Conservation (phyloP, 2,329 filamentous ascomycete species). For the Mycosphaerella arachidis region DNA sequence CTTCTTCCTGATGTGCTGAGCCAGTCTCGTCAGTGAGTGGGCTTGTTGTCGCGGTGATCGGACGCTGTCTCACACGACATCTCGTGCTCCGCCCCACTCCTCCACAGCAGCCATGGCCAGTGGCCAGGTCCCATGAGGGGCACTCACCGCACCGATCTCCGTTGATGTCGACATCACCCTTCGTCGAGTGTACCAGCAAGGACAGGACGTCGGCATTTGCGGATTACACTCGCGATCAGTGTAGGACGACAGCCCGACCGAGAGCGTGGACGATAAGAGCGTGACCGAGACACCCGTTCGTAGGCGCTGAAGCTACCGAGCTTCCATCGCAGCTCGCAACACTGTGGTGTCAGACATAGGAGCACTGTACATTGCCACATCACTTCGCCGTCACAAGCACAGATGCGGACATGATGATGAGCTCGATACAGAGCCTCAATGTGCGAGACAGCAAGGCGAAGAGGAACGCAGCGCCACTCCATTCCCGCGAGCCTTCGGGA, state of each 20-base stretch:
- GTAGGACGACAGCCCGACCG: not conserved
- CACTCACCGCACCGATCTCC: not conserved
- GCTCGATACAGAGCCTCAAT: not conserved
- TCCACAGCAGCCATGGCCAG: not conserved
- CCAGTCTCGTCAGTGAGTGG: not conserved
- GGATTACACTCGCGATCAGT: not conserved
- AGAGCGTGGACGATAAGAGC: not conserved
- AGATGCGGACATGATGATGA: constrained; percentile 1
- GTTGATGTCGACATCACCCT: not conserved
- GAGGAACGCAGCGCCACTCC: not conserved
- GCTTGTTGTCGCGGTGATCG: not conserved
- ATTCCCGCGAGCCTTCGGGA: constrained; percentile 30
- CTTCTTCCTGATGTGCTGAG: not conserved
- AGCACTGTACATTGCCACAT: not conserved
- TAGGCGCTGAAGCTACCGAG: not conserved
- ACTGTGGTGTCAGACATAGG: not conserved
- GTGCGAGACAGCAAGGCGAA: constrained; percentile 1
- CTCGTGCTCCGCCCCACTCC: not conserved
- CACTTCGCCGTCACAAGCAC: not conserved
- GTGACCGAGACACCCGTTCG: not conserved
- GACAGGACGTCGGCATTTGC: not conserved
- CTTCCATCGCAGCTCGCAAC: not conserved
- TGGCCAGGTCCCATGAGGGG: not conserved
- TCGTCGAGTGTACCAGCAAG: not conserved
- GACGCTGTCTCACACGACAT: not conserved